Base-by-base conservation (phyloP, 2,329 filamentous ascomycete species). In the Ophiocordyceps camponoti-saundersi region DNA sequence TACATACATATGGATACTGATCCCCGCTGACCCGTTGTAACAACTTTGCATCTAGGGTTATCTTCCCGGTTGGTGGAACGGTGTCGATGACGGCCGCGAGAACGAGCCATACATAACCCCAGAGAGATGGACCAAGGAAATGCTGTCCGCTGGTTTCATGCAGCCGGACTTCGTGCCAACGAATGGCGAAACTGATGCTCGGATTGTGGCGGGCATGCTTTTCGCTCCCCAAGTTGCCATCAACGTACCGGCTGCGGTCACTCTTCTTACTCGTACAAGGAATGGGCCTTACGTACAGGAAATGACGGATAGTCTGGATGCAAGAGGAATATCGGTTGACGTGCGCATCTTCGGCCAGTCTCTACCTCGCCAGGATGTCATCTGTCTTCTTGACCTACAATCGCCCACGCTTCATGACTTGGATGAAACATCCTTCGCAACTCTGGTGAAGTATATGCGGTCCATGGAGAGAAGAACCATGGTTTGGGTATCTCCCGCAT, bases 51-150 rank as follows among this genome's bases (percentile, higher is more conserved):
- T 6, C 3, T 18, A 42, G 40, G 59, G 61, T 0, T 44, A 51
- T 2, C 50, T 61, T 4, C 48, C 56, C 0, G 58, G 56, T 2
- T 67, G 64, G 63, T 66, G 63, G 64, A 49, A 60, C 0, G 62
- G 62, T 1, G 50, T 47, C 6, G 51, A 53, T 1, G 59, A 63
- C 15, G 50, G 47, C 4, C 55, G 61, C 3, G 4, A 42, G 1
- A 47, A 53, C 1, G 53, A 56, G 44, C 60, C 62, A 3, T 58
- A 52, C n/a, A 47, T 61, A 12, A 36, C 49, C 0, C 36, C 49
- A 0, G 49, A 55, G 0, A 21, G 51, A 6, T 64, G 61, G 62
- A 48, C 56, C 2, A 6, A 23, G 1, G 54, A 61, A 6, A 48
- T 64, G 2, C 50, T 48, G 13, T 36, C 40, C 0, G 53, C 57